Conservation (phyloP, 306 rosid genomes). For the Prunus mira region DNA sequence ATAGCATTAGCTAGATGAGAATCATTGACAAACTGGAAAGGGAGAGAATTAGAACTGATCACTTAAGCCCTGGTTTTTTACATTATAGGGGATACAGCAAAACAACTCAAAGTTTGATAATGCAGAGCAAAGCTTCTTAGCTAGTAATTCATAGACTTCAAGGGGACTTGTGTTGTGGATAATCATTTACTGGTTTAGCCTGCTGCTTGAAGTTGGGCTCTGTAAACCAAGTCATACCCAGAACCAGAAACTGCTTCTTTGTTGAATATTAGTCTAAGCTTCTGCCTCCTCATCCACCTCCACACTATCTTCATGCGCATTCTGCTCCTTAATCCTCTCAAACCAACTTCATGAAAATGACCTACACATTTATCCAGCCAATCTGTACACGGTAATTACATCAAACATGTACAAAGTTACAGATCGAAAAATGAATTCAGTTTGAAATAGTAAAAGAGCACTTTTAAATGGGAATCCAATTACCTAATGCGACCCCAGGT, state of each 20-base stretch:
- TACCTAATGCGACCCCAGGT: slow-evolving; percentile 81
- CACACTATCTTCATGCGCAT: slow-evolving; percentile 69
- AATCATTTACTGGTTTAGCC: slow-evolving; percentile 20
- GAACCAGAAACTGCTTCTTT: slow-evolving; percentile 67
- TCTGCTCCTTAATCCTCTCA: slow-evolving; percentile 69
- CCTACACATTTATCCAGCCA: background rate
- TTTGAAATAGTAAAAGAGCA: background rate
- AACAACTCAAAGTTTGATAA: background rate
- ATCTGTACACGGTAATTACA: background rate
- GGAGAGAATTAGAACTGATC: no score
- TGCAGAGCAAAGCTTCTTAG: slow-evolving; percentile 1
- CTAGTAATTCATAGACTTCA: slow-evolving; percentile 2
- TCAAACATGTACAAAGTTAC: background rate
- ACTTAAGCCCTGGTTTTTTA: no score
- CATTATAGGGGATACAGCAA: background rate
- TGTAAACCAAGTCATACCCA: slow-evolving; percentile 71
- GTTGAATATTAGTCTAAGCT: slow-evolving; percentile 68
- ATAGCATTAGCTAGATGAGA: no score
- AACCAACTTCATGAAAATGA: slow-evolving; percentile 59
- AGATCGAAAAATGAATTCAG: background rate
- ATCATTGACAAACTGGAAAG: no score
- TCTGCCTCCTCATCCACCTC: slow-evolving; percentile 87
- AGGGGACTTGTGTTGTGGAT: slow-evolving; percentile 30
- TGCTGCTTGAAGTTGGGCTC: slow-evolving; percentile 31
- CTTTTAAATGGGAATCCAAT: background rate